These are phyloP conservation scores for Fusarium sambucinum DNA, from an alignment of 2,329 filamentous ascomycete species.

Conservation along the genomic window DNA sequence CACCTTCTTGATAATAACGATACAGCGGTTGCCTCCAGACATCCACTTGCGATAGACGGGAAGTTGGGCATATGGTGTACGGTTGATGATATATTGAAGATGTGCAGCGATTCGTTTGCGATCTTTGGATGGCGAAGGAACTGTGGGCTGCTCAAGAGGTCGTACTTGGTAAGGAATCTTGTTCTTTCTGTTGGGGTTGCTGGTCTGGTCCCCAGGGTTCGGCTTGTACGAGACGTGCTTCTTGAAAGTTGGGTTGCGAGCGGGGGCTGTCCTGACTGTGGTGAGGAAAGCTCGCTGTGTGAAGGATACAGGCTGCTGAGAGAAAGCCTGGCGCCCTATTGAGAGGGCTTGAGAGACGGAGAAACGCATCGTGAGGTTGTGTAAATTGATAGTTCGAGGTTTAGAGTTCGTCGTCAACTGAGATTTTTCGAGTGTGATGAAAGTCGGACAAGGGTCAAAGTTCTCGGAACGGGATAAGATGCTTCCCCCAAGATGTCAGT, in stretches of 20 bases:
- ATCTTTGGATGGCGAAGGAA: slow-evolving; percentile 50
- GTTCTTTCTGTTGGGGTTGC: slow-evolving; percentile 45
- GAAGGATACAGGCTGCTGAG: slow-evolving; percentile 25
- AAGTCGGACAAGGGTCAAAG: background rate
- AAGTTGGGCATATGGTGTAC: slow-evolving; percentile 77
- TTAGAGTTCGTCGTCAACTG: slow-evolving; percentile 7
- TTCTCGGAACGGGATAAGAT: background rate
- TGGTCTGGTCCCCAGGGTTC: slow-evolving; percentile 34
- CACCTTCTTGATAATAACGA: slow-evolving; percentile 82
- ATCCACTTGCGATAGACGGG: slow-evolving; percentile 82
- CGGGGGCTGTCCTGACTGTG: slow-evolving; percentile 22
- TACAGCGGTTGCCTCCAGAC: slow-evolving; percentile 78
- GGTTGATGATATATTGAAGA: slow-evolving; percentile 75
- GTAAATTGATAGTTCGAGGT: slow-evolving; percentile 13
- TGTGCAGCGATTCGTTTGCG: slow-evolving; percentile 47
- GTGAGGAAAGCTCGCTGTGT: slow-evolving; percentile 30
- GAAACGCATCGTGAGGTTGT: slow-evolving; percentile 46
- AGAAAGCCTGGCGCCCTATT: slow-evolving; percentile 36
- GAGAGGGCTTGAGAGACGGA: slow-evolving; percentile 44
- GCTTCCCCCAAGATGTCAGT: slow-evolving; percentile 20
- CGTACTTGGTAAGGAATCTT: slow-evolving; percentile 46
- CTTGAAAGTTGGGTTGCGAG: slow-evolving; percentile 43
- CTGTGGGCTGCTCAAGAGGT: slow-evolving; percentile 44
- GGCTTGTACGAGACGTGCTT: slow-evolving; percentile 41
- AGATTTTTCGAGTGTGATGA: background rate